Percentiles rank a stretch among this genome's conserved stretches.
Conservation (phyloP, 148 eudicot species). For the Spergularia marina region DNA sequence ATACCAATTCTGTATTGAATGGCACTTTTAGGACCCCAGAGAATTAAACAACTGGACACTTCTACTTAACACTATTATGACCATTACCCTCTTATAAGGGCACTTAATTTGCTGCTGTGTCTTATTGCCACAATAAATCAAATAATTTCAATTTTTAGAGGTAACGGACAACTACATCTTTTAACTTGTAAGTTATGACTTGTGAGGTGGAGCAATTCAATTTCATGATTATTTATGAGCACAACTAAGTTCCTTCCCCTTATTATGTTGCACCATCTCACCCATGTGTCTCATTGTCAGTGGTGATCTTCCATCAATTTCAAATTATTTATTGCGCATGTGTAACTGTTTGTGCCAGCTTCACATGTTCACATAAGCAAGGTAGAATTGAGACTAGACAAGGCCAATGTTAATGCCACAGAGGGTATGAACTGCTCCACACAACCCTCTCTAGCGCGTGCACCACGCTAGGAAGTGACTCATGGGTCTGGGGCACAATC, state of each 20-base stretch:
- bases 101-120: not conserved
- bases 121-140: constrained; percentile 12
- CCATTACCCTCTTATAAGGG: not conserved
- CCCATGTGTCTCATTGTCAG: no score
- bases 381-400: not conserved
- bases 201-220: not conserved
- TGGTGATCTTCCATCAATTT: no score
- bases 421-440: no score
- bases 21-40: not conserved
- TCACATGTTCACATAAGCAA: not conserved
- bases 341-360: not conserved
- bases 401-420: no score
- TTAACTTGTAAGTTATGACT: not conserved
- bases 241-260: no score
- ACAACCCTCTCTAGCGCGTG: no score
- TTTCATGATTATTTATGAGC: no score
- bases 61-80: not conserved
- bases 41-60: constrained; percentile 2
- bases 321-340: not conserved
- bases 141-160: not conserved
- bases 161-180: not conserved
- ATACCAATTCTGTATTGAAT: not conserved
- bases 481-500: no score
- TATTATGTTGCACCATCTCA: no score
- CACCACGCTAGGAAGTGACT: no score